Evolutionary conservation across 2,329 filamentous ascomycete species (phyloP), one percentile per base, ranked within the genome.

Genomic region (Calonectria henricotiae): DNA sequence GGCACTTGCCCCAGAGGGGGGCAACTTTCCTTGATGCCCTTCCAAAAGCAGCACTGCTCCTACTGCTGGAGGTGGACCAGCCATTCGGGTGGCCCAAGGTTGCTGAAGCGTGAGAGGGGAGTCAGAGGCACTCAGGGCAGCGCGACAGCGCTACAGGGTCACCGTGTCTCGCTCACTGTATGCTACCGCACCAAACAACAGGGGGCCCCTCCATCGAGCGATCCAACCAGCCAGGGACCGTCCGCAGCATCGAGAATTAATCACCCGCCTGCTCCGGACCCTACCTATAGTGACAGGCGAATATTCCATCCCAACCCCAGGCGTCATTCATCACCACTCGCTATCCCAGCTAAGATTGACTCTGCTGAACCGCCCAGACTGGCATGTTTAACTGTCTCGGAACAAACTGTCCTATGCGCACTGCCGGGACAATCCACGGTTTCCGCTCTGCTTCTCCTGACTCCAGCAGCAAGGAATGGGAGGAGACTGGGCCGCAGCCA

Each of bases 11-110:
- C n/a, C 55, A 43, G 55, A 44, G 39, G 65, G 65, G 67, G 67
- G 67, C 54, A 61, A 69, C 65, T 68, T 37, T 49, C 51, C 51
- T 37, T 37, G 20, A n/a, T 49, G 30, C 60, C 37, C 49, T 47
- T 51, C 67, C 65, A 63, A 32, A 58, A 37, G 47, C 23, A 37
- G 39, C 39, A 11, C 35, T 11, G 35, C 35, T 30, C 4, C 27
- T 4, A 66, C 65, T 25, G 43, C 13, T 67, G 27, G 58, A 32
- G 65, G 58, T 39, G 47, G 65, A 25, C 55, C 60, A 60, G 66
- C 41, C 60, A 37, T 61, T 25, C 49, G 43, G 51, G 54, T 66
- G 46, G 55, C 62, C 65, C 61, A 62, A 65, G 62, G 62, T 54
- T 25, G 27, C 27, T 30, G n/a, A 46, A 46, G 43, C 8, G 41